These are phyloP conservation scores for Takakia lepidozioides DNA, from an alignment of 225 moss, liverwort and hornwort genomes.

Conservation along the genomic window DNA sequence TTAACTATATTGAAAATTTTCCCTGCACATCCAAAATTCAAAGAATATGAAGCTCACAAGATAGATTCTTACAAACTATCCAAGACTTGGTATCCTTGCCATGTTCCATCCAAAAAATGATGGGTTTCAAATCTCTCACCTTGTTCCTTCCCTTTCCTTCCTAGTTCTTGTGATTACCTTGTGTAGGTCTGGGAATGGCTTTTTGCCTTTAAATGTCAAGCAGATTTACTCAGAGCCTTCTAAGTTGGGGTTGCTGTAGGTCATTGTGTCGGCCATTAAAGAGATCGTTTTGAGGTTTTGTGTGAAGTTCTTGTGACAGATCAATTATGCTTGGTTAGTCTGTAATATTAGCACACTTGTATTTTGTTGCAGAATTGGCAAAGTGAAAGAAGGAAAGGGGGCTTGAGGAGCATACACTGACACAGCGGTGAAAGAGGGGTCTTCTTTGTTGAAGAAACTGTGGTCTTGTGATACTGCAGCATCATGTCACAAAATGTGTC, in stretches of 20 bases:
- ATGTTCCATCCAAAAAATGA: background rate
- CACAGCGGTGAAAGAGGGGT: no score
- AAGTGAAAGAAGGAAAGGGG: constrained; percentile 31
- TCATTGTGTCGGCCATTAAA: background rate
- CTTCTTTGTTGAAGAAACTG: no score
- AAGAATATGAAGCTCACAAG: no score
- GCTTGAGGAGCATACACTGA: no score
- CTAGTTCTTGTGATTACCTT: background rate
- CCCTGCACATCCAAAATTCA: background rate
- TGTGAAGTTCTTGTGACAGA: background rate
- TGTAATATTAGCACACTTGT: constrained; percentile 10
- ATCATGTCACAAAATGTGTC: no score
- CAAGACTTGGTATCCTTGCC: background rate
- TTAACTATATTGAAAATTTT: background rate
- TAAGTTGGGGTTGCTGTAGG: background rate
- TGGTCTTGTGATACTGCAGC: no score
- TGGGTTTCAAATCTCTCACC: background rate
- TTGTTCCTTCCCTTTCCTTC: background rate
- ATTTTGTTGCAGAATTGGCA: constrained; percentile 35
- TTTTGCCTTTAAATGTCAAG: background rate
- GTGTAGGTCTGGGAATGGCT: background rate
- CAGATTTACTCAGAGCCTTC: background rate
- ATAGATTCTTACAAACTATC: no score
- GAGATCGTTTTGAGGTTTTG: background rate
- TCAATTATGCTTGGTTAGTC: background rate